Conservation (phyloP, 2,329 filamentous ascomycete genomes). For the Aspergillus felis region DNA sequence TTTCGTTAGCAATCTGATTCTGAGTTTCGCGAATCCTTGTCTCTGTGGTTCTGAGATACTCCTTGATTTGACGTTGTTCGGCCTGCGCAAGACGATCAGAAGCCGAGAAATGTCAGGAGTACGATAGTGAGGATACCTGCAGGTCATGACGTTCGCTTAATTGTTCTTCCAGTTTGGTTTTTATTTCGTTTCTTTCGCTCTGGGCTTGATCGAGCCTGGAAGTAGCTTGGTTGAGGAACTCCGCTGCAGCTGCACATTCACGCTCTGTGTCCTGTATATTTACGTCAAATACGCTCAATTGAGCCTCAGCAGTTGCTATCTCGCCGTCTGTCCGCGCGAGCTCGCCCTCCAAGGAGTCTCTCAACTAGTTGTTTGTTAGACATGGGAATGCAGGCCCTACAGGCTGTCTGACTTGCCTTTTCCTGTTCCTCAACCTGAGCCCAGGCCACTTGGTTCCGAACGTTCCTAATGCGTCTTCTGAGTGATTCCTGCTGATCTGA, state of each 20-base stretch:
- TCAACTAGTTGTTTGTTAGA: slow-evolving; percentile 21
- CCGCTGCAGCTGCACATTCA: slow-evolving; percentile 38
- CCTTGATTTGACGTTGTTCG: slow-evolving; percentile 63
- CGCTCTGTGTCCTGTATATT: slow-evolving; percentile 43
- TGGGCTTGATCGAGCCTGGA: slow-evolving; percentile 42
- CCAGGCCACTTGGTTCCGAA: slow-evolving; percentile 75
- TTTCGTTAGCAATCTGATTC: slow-evolving; percentile 46
- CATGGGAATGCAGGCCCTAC: background rate
- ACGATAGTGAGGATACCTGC: slow-evolving; percentile 34
- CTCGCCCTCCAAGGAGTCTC: slow-evolving; percentile 34
- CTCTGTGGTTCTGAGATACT: slow-evolving; percentile 53
- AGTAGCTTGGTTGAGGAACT: slow-evolving; percentile 43
- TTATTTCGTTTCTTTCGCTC: slow-evolving; percentile 47
- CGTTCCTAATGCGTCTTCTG: slow-evolving; percentile 55
- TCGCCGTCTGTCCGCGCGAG: slow-evolving; percentile 40
- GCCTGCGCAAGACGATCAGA: slow-evolving; percentile 41
- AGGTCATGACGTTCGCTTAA: slow-evolving; percentile 53
- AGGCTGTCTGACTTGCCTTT: slow-evolving; percentile 29
- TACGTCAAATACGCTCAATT: slow-evolving; percentile 43
- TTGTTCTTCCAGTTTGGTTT: slow-evolving; percentile 51
- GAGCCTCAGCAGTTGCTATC: slow-evolving; percentile 46
- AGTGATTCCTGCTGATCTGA: slow-evolving; percentile 65
- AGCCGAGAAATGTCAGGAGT: background rate
- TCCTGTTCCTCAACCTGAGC: slow-evolving; percentile 78
- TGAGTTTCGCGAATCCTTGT: slow-evolving; percentile 39